Conservation (phyloP, 192 early-diverging fungal genomes). For the Entomortierella beljakovae region DNA sequence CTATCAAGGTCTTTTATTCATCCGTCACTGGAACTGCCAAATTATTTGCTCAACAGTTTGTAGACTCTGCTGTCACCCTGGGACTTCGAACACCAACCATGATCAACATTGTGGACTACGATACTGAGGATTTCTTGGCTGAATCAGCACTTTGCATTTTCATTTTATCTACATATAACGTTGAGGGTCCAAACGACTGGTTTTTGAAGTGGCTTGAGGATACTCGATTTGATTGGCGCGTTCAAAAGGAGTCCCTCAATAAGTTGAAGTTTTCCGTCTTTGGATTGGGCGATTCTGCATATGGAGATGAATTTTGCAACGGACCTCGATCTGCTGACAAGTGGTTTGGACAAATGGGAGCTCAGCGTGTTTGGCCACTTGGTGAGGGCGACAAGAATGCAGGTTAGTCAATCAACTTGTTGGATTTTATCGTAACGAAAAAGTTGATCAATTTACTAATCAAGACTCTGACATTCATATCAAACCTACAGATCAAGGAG, state of each 20-base stretch:
- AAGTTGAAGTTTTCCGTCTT: constrained; percentile 74
- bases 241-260: constrained; percentile 61
- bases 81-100: constrained; percentile 49
- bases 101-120: constrained; percentile 72
- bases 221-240: constrained; percentile 69
- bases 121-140: constrained; percentile 69
- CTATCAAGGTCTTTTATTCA: constrained; percentile 68
- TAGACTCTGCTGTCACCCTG: constrained; percentile 23
- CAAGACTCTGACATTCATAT: neutral
- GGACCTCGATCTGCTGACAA: constrained; percentile 68
- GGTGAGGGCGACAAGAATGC: constrained; percentile 73
- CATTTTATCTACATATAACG: constrained; percentile 73
- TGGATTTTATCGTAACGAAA: neutral
- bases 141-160: constrained; percentile 69
- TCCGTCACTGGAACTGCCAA: constrained; percentile 69
- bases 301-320: constrained; percentile 68
- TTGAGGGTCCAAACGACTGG: constrained; percentile 77
- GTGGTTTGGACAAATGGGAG: constrained; percentile 71
- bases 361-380: constrained; percentile 67
- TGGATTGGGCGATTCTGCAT: constrained; percentile 79
- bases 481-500: constrained; percentile 36
- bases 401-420: constrained; percentile 14
- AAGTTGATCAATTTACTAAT: no score
- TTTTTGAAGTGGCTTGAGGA: constrained; percentile 75
- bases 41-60: constrained; percentile 59